Evolutionary conservation across 176 grass and related monocot genomes (phyloP).

Genomic region (Metroxylon sagu): DNA sequence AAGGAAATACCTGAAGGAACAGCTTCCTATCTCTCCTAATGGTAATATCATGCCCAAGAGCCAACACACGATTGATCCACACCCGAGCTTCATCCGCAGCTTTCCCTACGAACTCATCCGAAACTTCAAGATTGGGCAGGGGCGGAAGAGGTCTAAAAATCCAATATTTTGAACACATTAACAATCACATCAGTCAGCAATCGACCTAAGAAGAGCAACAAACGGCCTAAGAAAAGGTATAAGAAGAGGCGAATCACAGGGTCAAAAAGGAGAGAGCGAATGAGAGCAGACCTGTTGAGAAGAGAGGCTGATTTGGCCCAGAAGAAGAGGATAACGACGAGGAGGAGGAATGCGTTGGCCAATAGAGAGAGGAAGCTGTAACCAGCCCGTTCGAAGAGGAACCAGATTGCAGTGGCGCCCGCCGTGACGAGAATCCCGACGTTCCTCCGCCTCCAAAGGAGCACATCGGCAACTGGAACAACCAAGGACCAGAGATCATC

Average conservation of each 20-base stretch:
- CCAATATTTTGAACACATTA: background rate
- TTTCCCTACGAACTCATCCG: slow-evolving; percentile 60
- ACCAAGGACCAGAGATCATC: background rate
- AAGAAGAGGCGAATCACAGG: too few species aligned
- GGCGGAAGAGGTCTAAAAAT: slow-evolving; percentile 77
- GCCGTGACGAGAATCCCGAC: slow-evolving; percentile 31
- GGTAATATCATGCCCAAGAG: slow-evolving; percentile 60
- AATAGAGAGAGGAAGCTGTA: slow-evolving; percentile 87
- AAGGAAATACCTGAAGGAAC: slow-evolving; percentile 47
- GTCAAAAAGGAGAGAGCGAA: background rate
- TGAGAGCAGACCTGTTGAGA: slow-evolving; percentile 55
- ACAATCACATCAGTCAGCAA: background rate
- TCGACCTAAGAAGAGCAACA: background rate
- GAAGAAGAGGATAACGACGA: slow-evolving; percentile 93
- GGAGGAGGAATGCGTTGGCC: slow-evolving; percentile 76
- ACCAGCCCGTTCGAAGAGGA: slow-evolving; percentile 77
- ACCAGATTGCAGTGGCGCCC: slow-evolving; percentile 62
- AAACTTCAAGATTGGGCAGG: slow-evolving; percentile 82
- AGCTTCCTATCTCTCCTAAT: slow-evolving; percentile 77
- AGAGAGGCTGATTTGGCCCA: slow-evolving; percentile 97
- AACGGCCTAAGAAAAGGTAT: too few species aligned
- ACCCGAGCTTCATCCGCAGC: slow-evolving; percentile 35
- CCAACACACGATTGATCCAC: slow-evolving; percentile 72
- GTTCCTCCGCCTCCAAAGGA: slow-evolving; percentile 87
- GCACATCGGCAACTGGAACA: slow-evolving; percentile 71